phyloP scores from a whole-genome alignment of 306 rosid species.

The Acacia acuminata region DNA sequence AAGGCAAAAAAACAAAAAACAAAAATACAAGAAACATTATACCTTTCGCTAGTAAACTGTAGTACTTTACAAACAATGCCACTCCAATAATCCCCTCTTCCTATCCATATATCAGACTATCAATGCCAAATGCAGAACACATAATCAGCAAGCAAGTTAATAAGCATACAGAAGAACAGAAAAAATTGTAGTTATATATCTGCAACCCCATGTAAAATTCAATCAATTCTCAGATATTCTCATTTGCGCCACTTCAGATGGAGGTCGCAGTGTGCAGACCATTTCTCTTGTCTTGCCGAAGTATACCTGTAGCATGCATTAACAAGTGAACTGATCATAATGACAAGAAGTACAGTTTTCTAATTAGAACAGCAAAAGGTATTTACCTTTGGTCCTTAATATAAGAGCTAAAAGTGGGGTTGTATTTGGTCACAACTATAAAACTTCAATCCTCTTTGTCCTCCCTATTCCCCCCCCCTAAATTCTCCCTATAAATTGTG shows the following conservation, averaged over 20 bases:
- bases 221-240: conserved; percentile 64
- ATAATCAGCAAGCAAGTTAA: conserved; percentile 25
- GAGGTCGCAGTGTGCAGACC: conserved; percentile 98
- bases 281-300: conserved; percentile 98
- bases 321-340: neutral
- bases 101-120: conserved; percentile 8
- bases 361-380: neutral
- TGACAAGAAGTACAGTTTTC: neutral
- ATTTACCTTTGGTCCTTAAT: too few species aligned
- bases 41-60: neutral
- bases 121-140: conserved; percentile 28
- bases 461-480: too few species aligned
- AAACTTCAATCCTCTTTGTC: too few species aligned
- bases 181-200: neutral
- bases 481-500: too few species aligned
- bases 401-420: too few species aligned
- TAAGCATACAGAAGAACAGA: conserved; percentile 14
- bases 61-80: neutral
- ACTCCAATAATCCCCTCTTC: too few species aligned
- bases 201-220: neutral
- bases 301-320: conserved; percentile 63
- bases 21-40: neutral
- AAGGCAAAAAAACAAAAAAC: too few species aligned
- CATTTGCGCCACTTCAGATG: conserved; percentile 49
- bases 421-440: too few species aligned